Evolutionary conservation across 257 asterid species (phyloP), one percentile per base, ranked within the genome.

Genomic region (Gentiana macrophylla): DNA sequence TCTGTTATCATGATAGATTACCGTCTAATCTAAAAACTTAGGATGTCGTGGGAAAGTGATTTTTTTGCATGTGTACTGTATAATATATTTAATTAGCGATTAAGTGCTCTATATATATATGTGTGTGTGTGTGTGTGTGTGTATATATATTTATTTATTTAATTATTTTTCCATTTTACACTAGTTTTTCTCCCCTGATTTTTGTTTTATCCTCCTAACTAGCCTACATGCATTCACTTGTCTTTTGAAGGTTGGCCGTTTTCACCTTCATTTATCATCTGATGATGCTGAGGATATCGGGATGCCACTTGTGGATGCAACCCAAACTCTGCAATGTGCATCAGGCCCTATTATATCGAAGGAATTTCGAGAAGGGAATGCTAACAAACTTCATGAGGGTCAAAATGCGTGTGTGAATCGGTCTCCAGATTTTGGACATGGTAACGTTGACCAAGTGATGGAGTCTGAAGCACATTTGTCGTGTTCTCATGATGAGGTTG

Each of bases 191-290:
- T 0, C 45, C 45, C 1, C 2, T 4, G 45, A 8, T 38, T 38
- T 24, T 38, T 38, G 45, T 38, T n/a, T n/a, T 38, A 5, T 38
- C 45, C 5, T 38, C 45, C 45, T 38, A 38, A 8, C 24, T 24
- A 24, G 24, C 24, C 24, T 24, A 24, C 24, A 24, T 4, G 45
- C 45, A 38, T 38, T 38, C 7, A 8, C 57, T 69, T 77, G 59
- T 57, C 61, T 62, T 70, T 70, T 41, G 62, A 70, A 83, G 95
- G 90, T 74, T 66, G 83, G 62, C 38, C 72, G 67, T 2, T 67
- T 69, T 73, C 79, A 74, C 73, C 90, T 86, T 70, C 76, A 73
- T 59, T 71, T 83, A 74, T 77, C 86, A 15, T 62, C 75, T 72
- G 74, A 68, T 37, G 60, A 61, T 67, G 69, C 82, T 2, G 78